Conservation (phyloP, 2,329 filamentous ascomycete species). For the Sporothrix inflata region DNA sequence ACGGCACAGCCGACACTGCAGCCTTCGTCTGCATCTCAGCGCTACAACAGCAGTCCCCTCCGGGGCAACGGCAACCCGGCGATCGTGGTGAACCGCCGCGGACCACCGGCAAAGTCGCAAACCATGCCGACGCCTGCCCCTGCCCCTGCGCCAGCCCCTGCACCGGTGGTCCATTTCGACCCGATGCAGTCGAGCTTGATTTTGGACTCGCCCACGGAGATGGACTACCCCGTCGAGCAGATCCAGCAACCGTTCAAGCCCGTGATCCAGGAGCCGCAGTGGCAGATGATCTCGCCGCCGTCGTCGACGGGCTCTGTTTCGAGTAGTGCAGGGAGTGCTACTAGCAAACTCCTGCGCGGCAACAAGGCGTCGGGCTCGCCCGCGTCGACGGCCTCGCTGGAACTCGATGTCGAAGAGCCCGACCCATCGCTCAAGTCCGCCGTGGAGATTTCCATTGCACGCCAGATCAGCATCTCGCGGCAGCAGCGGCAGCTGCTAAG, state of each 20-base stretch:
- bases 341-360: slow-evolving; percentile 14
- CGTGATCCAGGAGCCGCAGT: slow-evolving; percentile 48
- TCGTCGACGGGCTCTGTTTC: slow-evolving; percentile 31
- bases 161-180: slow-evolving; percentile 38
- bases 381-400: slow-evolving; percentile 42
- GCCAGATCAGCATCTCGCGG: slow-evolving; percentile 67
- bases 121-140: slow-evolving; percentile 1
- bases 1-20: neutral
- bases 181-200: slow-evolving; percentile 44
- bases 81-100: slow-evolving; percentile 26
- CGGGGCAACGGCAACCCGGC: slow-evolving; percentile 32
- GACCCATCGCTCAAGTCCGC: slow-evolving; percentile 55
- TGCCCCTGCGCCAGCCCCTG: neutral
- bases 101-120: slow-evolving; percentile 1
- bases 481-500: slow-evolving; percentile 63
- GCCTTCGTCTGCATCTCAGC: neutral
- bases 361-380: slow-evolving; percentile 22
- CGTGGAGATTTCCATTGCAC: slow-evolving; percentile 68
- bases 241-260: slow-evolving; percentile 40
- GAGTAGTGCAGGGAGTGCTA: slow-evolving; percentile 32
- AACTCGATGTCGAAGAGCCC: slow-evolving; percentile 45
- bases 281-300: slow-evolving; percentile 53
- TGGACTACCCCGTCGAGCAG: slow-evolving; percentile 34
- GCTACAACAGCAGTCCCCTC: slow-evolving; percentile 31
- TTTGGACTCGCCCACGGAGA: slow-evolving; percentile 48